A percentile compares a stretch with the other conserved stretches of the same genome.
Conservation (phyloP, 2,329 filamentous ascomycete genomes). For the Venturia pyrina region DNA sequence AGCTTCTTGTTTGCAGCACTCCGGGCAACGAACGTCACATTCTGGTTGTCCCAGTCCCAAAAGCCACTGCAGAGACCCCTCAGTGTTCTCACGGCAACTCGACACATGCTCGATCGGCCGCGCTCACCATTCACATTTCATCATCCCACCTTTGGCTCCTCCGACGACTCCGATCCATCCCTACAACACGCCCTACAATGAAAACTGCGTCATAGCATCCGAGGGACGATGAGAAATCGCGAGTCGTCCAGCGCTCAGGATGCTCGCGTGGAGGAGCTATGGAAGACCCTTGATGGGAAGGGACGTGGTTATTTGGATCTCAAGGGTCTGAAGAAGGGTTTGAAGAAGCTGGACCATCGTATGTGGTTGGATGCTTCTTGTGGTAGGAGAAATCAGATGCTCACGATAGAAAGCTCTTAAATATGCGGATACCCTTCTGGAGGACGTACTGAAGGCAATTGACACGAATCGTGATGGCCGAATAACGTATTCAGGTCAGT, state of each 20-base stretch:
- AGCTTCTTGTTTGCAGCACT: background rate
- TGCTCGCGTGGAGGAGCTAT: constrained; percentile 72
- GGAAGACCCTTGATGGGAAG: constrained; percentile 70
- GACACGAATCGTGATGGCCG: constrained; percentile 80
- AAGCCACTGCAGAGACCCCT: background rate
- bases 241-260: constrained; percentile 73
- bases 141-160: constrained; percentile 2
- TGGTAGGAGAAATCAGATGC: constrained; percentile 7
- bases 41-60: background rate
- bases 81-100: background rate
- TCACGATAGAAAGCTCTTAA: constrained; percentile 52
- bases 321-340: constrained; percentile 70
- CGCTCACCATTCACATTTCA: background rate
- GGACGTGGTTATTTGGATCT: constrained; percentile 73
- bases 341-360: constrained; percentile 90
- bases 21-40: background rate
- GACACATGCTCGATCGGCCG: background rate
- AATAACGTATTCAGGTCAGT: constrained; percentile 77
- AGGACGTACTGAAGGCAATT: constrained; percentile 69
- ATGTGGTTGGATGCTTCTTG: constrained; percentile 26
- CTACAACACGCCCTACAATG: constrained; percentile 2
- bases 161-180: background rate
- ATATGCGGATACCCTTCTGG: constrained; percentile 80
- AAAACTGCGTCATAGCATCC: constrained; percentile 8
- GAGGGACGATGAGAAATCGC: constrained; percentile 49